Percentiles rank a stretch among this genome's conserved stretches.
Conservation (phyloP, 176 grass and related monocot species). For the Cenchrus fungigraminus region DNA sequence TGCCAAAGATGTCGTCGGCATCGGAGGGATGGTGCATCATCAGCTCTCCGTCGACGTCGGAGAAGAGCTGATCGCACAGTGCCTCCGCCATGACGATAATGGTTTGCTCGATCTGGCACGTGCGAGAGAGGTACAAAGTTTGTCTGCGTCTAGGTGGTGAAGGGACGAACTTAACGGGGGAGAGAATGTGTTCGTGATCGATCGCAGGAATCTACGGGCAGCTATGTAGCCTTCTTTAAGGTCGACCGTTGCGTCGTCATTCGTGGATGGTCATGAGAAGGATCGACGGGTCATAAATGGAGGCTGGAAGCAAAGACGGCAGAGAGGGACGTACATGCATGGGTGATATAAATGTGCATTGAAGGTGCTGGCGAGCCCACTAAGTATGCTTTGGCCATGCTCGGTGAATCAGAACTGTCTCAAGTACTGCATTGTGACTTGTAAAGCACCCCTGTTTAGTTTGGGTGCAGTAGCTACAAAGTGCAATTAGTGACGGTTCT, state of each 20-base stretch:
- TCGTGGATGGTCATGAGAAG: constrained; percentile 32
- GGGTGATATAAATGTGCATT: background rate
- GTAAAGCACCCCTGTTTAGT: background rate
- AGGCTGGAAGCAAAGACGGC: background rate
- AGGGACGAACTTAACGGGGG: background rate
- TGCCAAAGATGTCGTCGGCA: constrained; percentile 64
- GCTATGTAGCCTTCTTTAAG: constrained; percentile 32
- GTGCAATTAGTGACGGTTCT: background rate
- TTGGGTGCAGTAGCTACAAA: background rate
- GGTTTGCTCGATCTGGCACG: background rate
- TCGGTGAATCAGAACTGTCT: background rate
- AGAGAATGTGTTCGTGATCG: constrained; percentile 1
- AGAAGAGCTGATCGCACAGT: constrained; percentile 54
- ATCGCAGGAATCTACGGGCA: constrained; percentile 14
- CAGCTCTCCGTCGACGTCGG: constrained; percentile 40
- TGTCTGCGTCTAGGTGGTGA: background rate
- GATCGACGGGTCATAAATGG: constrained; percentile 45
- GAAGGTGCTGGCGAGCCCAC: background rate
- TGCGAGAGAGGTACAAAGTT: background rate
- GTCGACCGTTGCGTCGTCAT: constrained; percentile 39
- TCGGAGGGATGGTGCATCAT: constrained; percentile 30
- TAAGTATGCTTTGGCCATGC: background rate
- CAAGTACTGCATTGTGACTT: background rate
- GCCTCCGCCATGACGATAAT: constrained; percentile 41
- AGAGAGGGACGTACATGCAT: constrained; percentile 13